phyloP scores from a whole-genome alignment of 768 basidiomycete species.

The Boletus subcaerulescens region DNA sequence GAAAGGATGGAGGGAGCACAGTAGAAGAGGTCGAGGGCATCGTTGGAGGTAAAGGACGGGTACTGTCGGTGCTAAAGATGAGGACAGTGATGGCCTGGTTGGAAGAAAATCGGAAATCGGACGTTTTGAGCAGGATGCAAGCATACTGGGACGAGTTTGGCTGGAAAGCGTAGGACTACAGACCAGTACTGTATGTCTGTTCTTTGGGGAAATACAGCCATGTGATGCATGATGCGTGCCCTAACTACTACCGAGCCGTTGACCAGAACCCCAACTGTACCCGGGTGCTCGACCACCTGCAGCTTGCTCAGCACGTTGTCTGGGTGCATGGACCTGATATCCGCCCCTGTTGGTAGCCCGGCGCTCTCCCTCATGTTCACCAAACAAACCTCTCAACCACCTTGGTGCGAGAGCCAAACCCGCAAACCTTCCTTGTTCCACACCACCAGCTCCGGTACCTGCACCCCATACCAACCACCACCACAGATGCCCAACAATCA shows the following conservation, averaged over 20 bases:
- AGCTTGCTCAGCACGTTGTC: constrained; percentile 29
- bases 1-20: constrained; percentile 56
- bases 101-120: constrained; percentile 58
- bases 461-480: constrained; percentile 68
- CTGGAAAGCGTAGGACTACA: constrained; percentile 21
- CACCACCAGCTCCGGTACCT: constrained; percentile 38
- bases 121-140: constrained; percentile 69
- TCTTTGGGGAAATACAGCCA: background rate
- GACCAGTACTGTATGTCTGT: background rate
- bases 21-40: constrained; percentile 79
- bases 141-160: constrained; percentile 49
- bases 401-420: constrained; percentile 49
- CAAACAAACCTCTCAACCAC: constrained; percentile 55
- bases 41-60: constrained; percentile 62
- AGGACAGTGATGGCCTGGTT: constrained; percentile 83
- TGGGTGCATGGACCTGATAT: constrained; percentile 59
- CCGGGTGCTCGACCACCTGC: constrained; percentile 28
- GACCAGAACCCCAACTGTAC: constrained; percentile 54
- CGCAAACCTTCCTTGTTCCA: constrained; percentile 37
- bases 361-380: constrained; percentile 33
- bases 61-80: constrained; percentile 82
- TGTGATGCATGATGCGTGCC: background rate
- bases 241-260: constrained; percentile 42
- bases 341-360: constrained; percentile 42
- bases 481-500: constrained; percentile 78